Percentiles rank a stretch among this genome's conserved stretches.
These are phyloP conservation scores for Cicer judaicum DNA, from an alignment of 306 rosid species.

Conservation along the genomic window DNA sequence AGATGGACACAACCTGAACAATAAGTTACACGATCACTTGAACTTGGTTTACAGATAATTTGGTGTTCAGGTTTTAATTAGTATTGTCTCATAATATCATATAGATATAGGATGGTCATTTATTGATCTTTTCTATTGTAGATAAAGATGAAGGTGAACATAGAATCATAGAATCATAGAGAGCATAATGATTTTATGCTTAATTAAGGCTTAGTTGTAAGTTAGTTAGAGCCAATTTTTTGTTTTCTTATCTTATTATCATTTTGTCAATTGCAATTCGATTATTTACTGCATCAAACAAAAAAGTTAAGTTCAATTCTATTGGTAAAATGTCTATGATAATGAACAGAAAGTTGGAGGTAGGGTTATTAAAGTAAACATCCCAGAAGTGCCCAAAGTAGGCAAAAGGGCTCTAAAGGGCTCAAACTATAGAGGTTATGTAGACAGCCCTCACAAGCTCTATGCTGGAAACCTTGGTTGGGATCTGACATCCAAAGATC, in stretches of 20 bases:
- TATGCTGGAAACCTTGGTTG: slow-evolving; percentile 89
- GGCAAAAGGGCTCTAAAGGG: slow-evolving; percentile 64
- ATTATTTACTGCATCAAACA: neutral
- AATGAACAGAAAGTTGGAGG: slow-evolving; percentile 68
- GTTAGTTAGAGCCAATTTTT: neutral
- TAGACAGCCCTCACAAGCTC: slow-evolving; percentile 75
- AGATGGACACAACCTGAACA: neutral
- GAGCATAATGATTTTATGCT: neutral
- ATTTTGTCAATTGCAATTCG: neutral
- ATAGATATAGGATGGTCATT: neutral
- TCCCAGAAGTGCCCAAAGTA: slow-evolving; percentile 74
- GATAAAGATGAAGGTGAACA: neutral
- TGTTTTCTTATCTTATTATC: slow-evolving; percentile 1
- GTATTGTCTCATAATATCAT: neutral
- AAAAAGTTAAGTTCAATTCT: slow-evolving; percentile 7
- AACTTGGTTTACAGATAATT: neutral
- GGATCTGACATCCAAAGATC: slow-evolving; percentile 69
- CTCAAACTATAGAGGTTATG: slow-evolving; percentile 56
- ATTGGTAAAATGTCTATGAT: slow-evolving; percentile 32
- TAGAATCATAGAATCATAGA: neutral
- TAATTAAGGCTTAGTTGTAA: neutral
- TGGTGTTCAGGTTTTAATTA: slow-evolving; percentile 4
- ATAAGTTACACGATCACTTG: neutral
- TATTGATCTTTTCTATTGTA: neutral
- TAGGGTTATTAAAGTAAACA: slow-evolving; percentile 69